A percentile compares a stretch with the other conserved stretches of the same genome.
Conservation (phyloP, 2,329 filamentous ascomycete species). For the Dactylella cylindrospora region DNA sequence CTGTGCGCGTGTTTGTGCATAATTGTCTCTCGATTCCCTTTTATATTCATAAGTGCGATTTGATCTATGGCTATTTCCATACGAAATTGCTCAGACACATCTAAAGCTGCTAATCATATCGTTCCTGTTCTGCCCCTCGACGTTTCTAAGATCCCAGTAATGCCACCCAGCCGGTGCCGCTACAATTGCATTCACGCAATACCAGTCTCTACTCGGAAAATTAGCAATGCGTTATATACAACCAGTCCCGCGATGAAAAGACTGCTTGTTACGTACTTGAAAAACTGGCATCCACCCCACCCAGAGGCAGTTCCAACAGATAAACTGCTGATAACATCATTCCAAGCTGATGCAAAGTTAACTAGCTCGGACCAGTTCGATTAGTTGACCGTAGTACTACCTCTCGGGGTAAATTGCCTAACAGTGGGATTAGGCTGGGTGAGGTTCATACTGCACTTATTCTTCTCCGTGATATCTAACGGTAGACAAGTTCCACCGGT, state of each 20-base stretch:
- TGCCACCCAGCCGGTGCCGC: constrained; percentile 3
- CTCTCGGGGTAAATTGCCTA: too few species aligned
- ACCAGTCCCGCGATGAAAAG: neutral
- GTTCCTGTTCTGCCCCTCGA: constrained; percentile 8
- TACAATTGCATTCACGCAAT: neutral
- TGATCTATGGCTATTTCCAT: too few species aligned
- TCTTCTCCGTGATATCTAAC: constrained; percentile 1
- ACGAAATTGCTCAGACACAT: too few species aligned
- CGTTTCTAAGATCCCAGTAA: constrained; percentile 7
- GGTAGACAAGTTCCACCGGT: neutral
- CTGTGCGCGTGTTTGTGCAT: too few species aligned
- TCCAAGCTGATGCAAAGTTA: constrained; percentile 8
- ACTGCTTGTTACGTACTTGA: neutral
- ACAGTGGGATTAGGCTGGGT: neutral
- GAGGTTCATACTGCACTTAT: constrained; percentile 6
- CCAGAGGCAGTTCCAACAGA: constrained; percentile 1
- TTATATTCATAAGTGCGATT: too few species aligned
- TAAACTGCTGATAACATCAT: constrained; percentile 9
- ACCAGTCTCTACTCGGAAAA: neutral
- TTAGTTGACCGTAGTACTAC: neutral
- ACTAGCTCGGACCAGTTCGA: neutral
- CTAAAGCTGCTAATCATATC: constrained; percentile 14
- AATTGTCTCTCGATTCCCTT: too few species aligned
- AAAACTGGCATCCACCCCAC: constrained; percentile 10
- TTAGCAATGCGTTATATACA: neutral